phyloP scores from a whole-genome alignment of 2,329 filamentous ascomycete species.

The Clarireedia hainanense region DNA sequence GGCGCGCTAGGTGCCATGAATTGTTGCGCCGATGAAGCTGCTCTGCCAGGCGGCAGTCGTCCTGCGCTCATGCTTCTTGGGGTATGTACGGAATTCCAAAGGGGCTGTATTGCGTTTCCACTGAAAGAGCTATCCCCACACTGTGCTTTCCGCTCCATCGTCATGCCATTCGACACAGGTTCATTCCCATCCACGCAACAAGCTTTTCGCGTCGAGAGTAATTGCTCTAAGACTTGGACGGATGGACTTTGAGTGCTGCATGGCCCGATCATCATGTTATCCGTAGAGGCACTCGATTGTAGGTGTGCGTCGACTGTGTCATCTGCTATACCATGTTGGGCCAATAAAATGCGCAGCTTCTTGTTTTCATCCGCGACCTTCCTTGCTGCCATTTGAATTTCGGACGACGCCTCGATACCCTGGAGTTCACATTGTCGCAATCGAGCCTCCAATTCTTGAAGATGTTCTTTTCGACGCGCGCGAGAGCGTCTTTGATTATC shows the following conservation, averaged over 20 bases:
- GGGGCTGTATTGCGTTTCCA: conserved; percentile 17
- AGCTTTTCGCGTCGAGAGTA: conserved; percentile 20
- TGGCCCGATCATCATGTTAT: conserved; percentile 9
- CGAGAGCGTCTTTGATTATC: conserved; percentile 74
- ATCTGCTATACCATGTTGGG: conserved; percentile 48
- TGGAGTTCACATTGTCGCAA: conserved; percentile 54
- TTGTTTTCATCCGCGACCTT: conserved; percentile 63
- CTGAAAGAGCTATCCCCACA: conserved; percentile 22
- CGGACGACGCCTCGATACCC: conserved; percentile 60
- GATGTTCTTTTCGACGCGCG: conserved; percentile 64
- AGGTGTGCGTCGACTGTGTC: conserved; percentile 38
- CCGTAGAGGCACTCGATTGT: not conserved
- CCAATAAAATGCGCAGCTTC: conserved; percentile 51
- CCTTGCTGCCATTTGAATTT: conserved; percentile 63
- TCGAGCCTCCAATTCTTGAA: conserved; percentile 60
- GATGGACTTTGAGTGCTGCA: conserved; percentile 12
- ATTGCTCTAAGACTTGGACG: conserved; percentile 23
- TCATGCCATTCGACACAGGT: not conserved
- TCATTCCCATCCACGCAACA: conserved; percentile 16
- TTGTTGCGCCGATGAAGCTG: conserved; percentile 14
- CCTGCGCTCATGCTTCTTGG: conserved; percentile 11
- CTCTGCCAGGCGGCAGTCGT: conserved; percentile 11
- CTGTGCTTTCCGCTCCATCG: not conserved
- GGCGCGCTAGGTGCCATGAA: conserved; percentile 19
- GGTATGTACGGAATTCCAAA: conserved; percentile 18